phyloP scores from a whole-genome alignment of 148 eudicot species.

The Simmondsia chinensis region DNA sequence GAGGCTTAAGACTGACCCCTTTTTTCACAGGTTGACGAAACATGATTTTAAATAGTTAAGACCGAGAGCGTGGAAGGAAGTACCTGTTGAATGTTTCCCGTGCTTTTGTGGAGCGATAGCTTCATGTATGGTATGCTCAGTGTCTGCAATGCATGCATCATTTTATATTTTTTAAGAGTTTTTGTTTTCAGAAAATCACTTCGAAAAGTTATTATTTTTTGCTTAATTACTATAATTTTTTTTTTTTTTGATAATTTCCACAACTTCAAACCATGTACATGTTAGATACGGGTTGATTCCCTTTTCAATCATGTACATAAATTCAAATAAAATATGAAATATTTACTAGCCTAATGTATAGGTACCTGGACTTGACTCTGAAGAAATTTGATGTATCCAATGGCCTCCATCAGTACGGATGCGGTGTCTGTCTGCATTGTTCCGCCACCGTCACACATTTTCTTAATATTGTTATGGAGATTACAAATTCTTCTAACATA shows the following conservation, averaged over 20 bases:
- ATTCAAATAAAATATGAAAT: too few relatives aligned
- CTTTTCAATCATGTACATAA: too few relatives aligned
- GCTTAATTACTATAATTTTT: too few relatives aligned
- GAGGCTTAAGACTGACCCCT: too few relatives aligned
- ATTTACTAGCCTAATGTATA: background rate
- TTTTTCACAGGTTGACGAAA: too few relatives aligned
- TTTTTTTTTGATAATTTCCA: background rate
- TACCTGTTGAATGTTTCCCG: constrained; percentile 38
- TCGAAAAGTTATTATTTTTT: too few relatives aligned
- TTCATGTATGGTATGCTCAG: constrained; percentile 92
- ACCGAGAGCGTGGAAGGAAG: too few relatives aligned
- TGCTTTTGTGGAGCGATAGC: constrained; percentile 37
- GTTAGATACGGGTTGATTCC: too few relatives aligned
- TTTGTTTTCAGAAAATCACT: background rate
- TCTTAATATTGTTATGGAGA: background rate
- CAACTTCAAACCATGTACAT: background rate
- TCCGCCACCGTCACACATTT: constrained; percentile 9
- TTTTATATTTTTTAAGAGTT: background rate
- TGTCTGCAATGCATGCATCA: constrained; percentile 33
- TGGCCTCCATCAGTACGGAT: constrained; percentile 86
- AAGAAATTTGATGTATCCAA: constrained; percentile 90
- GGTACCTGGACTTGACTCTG: constrained; percentile 86
- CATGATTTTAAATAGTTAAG: too few relatives aligned
- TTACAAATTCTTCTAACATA: background rate
- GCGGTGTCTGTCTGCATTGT: constrained; percentile 87